Evolutionary conservation across 257 asterid species (phyloP).

Genomic region (Ajuga chamaepitys): DNA sequence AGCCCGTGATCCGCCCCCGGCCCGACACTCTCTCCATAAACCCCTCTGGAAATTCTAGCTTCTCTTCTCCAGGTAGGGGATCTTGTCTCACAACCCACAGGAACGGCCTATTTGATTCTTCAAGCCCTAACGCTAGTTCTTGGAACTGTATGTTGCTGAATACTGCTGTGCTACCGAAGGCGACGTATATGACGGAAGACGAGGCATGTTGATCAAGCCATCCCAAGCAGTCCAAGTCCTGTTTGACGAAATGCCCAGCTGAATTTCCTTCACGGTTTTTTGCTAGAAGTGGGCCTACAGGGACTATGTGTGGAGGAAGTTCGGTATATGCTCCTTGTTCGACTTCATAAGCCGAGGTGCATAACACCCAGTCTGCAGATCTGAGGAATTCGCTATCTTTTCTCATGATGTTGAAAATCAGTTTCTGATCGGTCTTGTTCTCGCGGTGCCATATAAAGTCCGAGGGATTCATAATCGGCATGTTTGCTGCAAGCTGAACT

Average conservation of each 20-base stretch:
- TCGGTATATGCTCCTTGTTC: conserved; percentile 33
- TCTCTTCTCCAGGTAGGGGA: conserved; percentile 5
- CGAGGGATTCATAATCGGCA: conserved; percentile 28
- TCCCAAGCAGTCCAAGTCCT: conserved; percentile 18
- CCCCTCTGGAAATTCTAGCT: conserved; percentile 13
- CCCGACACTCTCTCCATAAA: conserved; percentile 16
- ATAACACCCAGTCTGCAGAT: conserved; percentile 23
- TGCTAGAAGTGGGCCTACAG: conserved; percentile 32
- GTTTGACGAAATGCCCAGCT: conserved; percentile 17
- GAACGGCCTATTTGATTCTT: conserved; percentile 31
- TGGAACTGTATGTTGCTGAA: conserved; percentile 18
- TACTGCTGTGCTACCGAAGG: conserved; percentile 25
- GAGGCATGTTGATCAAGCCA: conserved; percentile 35
- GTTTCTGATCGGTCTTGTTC: background rate
- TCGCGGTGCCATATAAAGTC: conserved; percentile 26
- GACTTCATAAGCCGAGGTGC: conserved; percentile 27
- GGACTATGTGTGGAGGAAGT: conserved; percentile 11
- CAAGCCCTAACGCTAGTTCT: conserved; percentile 37
- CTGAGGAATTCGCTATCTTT: conserved; percentile 1
- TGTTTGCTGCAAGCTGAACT: conserved; percentile 19
- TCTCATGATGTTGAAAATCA: conserved; percentile 18
- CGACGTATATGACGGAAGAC: conserved; percentile 29
- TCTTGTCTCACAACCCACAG: conserved; percentile 52
- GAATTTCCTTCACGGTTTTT: conserved; percentile 11
- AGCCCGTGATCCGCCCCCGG: conserved; percentile 26